phyloP scores from a whole-genome alignment of 129 eudicot genomes.

The Ambrosia trifida region DNA sequence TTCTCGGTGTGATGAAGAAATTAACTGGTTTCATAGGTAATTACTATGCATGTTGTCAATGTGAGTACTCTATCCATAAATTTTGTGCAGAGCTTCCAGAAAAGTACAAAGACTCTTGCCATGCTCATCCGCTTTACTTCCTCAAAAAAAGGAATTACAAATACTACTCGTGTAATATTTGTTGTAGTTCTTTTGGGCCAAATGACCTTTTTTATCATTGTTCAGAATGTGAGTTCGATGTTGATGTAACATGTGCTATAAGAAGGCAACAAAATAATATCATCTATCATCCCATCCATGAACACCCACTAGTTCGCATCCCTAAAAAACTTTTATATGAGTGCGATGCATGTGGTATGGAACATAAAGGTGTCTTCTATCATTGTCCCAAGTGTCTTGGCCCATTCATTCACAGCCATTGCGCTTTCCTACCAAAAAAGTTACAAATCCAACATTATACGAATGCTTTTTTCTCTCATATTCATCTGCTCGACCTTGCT shows the following conservation, averaged over 20 bases:
- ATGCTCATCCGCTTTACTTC: background rate
- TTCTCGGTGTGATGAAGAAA: background rate
- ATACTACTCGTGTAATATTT: no score
- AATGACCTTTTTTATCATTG: background rate
- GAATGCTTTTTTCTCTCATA: background rate
- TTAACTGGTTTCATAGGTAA: background rate
- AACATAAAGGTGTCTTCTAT: background rate
- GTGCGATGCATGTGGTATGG: slow-evolving; percentile 4
- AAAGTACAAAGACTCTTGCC: background rate
- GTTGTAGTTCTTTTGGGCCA: no score
- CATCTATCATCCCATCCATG: background rate
- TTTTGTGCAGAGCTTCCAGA: background rate
- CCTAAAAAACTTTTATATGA: no score
- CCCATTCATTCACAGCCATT: background rate
- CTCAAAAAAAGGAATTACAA: no score
- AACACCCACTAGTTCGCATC: background rate
- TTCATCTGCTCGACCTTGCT: background rate
- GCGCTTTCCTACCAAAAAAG: background rate
- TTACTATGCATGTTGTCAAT: no score
- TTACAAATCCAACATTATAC: background rate
- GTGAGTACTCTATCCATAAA: background rate
- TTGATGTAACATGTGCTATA: background rate
- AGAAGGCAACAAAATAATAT: background rate
- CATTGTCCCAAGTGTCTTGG: background rate
- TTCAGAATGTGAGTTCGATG: background rate